Base-by-base conservation (phyloP, 164 flowering plant species). In the Dillenia suffruticosa region DNA sequence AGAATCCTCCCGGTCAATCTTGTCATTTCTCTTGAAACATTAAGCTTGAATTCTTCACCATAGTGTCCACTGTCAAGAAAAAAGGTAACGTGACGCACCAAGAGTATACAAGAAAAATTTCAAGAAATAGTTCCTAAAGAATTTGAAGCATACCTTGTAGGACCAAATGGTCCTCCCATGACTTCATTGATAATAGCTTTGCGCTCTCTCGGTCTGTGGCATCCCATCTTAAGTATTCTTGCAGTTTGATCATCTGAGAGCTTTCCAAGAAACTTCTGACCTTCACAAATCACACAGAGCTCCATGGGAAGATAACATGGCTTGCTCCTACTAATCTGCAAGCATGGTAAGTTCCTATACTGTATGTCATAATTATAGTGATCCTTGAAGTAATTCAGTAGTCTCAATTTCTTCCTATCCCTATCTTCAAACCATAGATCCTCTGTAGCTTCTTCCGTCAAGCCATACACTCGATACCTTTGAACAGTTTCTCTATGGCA, bases 261-360 rank as follows among this genome's bases (percentile, higher is more conserved):
- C 79, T 87, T 93, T 48, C 97, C 92, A 8, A 93, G 83, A 79
- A 83, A 93, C 69, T 89, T 90, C 81, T 93, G 98, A 15, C 98
- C 97, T 73, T 93, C 98, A 70, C 94, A 90, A 32, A 93, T 79
- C 64, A 87, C 71, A 72, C 98, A 93, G 57, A 93, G 91, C 82
- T 93, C 98, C 97, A 90, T 90, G 32, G 98, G 98, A 61, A 93
- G 84, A 77, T 88, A 93, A 65, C 95, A 90, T 15, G 94, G 96
- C 61, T 82, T 93, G 66, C 91, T 87, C 76, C 93, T 81, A 70
- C 98, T 87, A 63, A 84, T 81, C 80, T 93, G 97, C 84, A 93
- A 76, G 66, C 97, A 93, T 6, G 98, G 98, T 78, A 93, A 71
- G 62, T 93, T 87, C 72, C 87, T 76, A 62, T 74, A 93, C 64